Percentiles rank a stretch among this genome's conserved stretches.
Evolutionary conservation across 2,329 filamentous ascomycete genomes (phyloP).

Genomic region (Xylaria sp.): DNA sequence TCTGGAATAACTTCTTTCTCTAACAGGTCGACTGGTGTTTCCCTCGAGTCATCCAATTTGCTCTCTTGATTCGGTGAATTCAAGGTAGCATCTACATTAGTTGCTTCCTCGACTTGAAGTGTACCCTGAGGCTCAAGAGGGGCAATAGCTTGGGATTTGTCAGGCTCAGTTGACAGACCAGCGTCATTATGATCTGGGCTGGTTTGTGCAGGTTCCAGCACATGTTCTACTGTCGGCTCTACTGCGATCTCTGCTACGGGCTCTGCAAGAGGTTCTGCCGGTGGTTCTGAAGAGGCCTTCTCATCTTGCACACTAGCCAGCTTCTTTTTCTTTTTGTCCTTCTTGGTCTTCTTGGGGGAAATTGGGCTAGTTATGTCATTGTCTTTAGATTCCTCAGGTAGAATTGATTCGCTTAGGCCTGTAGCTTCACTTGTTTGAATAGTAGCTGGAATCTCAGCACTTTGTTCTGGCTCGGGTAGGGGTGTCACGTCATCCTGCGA

Average conservation of each 20-base stretch:
- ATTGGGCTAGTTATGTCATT: slow-evolving; percentile 37
- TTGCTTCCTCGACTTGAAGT: slow-evolving; percentile 12
- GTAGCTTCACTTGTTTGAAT: background rate
- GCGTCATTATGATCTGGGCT: background rate
- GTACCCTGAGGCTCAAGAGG: slow-evolving; percentile 4
- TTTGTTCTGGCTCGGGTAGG: slow-evolving; percentile 3
- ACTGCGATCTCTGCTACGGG: background rate
- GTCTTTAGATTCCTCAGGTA: slow-evolving; percentile 13
- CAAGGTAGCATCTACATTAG: slow-evolving; percentile 28
- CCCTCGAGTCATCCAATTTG: slow-evolving; percentile 49
- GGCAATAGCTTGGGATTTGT: background rate
- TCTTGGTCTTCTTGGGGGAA: slow-evolving; percentile 49
- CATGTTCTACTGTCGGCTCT: background rate
- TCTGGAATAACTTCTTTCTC: slow-evolving; percentile 17
- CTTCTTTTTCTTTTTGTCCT: slow-evolving; percentile 52
- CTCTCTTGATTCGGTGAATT: slow-evolving; percentile 36
- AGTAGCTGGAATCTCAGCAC: background rate
- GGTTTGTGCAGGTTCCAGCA: slow-evolving; percentile 1
- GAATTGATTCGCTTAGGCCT: background rate
- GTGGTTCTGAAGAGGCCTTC: slow-evolving; percentile 20
- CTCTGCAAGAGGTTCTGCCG: slow-evolving; percentile 19
- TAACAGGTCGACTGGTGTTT: slow-evolving; percentile 39
- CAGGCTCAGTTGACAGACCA: background rate
- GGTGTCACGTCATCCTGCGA: background rate
- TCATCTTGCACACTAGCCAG: slow-evolving; percentile 29